Conservation (phyloP, 495 filamentous ascomycete genomes). For the Hypoxylon perforatum region DNA sequence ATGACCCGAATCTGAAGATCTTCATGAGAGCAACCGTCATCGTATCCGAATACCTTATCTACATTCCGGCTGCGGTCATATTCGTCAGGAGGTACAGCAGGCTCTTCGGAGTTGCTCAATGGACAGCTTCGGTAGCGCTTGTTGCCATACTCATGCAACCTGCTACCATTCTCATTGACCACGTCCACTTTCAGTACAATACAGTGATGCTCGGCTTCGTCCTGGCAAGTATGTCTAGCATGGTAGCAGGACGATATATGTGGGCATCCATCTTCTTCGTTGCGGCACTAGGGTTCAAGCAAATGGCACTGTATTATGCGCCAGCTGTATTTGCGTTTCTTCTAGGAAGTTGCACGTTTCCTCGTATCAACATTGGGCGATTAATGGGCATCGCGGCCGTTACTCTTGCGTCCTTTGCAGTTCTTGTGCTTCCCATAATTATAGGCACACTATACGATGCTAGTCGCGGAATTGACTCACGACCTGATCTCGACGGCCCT, state of each 20-base stretch:
- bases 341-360: slow-evolving; percentile 83
- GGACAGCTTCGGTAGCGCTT: slow-evolving; percentile 85
- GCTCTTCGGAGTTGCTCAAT: slow-evolving; percentile 73
- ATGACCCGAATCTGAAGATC: slow-evolving; percentile 83
- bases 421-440: slow-evolving; percentile 79
- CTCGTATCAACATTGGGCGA: slow-evolving; percentile 73
- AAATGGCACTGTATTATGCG: slow-evolving; percentile 98
- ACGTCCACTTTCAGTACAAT: slow-evolving; percentile 99
- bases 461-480: slow-evolving; percentile 62
- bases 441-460: slow-evolving; percentile 70
- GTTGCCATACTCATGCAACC: slow-evolving; percentile 94
- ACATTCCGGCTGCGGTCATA: slow-evolving; percentile 84
- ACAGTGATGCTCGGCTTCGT: slow-evolving; percentile 96
- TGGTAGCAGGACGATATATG: slow-evolving; percentile 82
- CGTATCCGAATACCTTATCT: slow-evolving; percentile 88
- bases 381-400: slow-evolving; percentile 78
- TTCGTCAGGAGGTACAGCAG: slow-evolving; percentile 83
- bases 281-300: slow-evolving; percentile 92
- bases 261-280: slow-evolving; percentile 96
- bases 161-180: slow-evolving; percentile 89
- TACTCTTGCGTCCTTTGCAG: slow-evolving; percentile 76
- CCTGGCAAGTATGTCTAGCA: slow-evolving; percentile 85
- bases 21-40: slow-evolving; percentile 95
- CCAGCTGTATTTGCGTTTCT: slow-evolving; percentile 93
- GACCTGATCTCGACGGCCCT: slow-evolving; percentile 59